These are phyloP conservation scores for Arachnopeziza araneosa DNA, from an alignment of 2,329 filamentous ascomycete genomes.

Conservation along the genomic window DNA sequence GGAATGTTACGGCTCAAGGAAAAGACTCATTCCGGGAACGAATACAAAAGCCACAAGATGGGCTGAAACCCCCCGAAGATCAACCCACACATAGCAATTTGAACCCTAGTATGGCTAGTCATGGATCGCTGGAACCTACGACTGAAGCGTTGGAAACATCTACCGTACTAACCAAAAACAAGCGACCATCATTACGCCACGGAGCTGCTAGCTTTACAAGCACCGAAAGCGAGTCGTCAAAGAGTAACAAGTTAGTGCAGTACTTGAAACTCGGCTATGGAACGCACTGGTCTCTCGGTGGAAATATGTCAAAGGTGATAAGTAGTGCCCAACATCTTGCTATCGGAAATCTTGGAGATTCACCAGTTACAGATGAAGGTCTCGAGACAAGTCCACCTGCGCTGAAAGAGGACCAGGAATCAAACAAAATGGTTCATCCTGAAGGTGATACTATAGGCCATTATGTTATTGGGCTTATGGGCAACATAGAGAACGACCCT, in stretches of 20 bases:
- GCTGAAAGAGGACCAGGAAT: neutral
- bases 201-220: conserved; percentile 15
- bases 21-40: neutral
- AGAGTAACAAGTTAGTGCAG: conserved; percentile 45
- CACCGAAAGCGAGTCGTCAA: conserved; percentile 23
- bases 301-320: conserved; percentile 12
- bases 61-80: neutral
- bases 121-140: neutral
- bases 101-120: no score
- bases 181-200: conserved; percentile 11
- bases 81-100: no score
- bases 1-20: neutral
- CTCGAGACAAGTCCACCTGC: neutral
- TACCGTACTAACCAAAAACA: conserved; percentile 5
- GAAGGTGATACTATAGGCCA: conserved; percentile 35
- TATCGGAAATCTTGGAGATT: neutral
- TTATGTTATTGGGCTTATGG: conserved; percentile 65
- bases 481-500: conserved; percentile 50
- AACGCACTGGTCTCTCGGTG: conserved; percentile 55
- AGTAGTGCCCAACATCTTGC: neutral
- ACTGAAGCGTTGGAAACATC: neutral
- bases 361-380: neutral
- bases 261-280: conserved; percentile 64
- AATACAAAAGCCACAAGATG: neutral
- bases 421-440: conserved; percentile 2